Evolutionary conservation across 2,329 filamentous ascomycete species (phyloP), one percentile per base, ranked within the genome.

Genomic region (Ophiosphaerella herpotricha): DNA sequence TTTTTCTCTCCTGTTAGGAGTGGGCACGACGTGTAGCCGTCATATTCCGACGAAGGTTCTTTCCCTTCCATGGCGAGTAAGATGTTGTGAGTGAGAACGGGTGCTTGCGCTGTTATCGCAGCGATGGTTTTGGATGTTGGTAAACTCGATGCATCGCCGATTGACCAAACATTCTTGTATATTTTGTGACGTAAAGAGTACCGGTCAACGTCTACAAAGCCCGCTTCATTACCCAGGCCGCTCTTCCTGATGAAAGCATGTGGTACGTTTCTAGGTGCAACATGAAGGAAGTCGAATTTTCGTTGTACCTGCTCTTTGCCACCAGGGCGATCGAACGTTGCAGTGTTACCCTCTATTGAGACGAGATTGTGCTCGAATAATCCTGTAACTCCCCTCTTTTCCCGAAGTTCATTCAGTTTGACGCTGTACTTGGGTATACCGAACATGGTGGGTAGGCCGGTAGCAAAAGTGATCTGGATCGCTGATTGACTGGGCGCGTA

Each of bases 1-100:
- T 86, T 85, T 50, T 82, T 81, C 54, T 85, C 83, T 57, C 84
- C 69, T 0, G 66, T 75, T 51, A 63, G 58, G 38, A 72, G 58
- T 5, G 73, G 73, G 46, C 73, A 75, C 3, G 72, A 75, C 1
- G 73, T 74, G 49, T 75, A 75, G 1, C 73, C 73, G 41, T 75
- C 70, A 14, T 75, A 75, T 2, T 32, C 40, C 0, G 64, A 56
- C 3, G 57, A 45, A 1, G 55, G 50, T 13, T 63, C 54, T 40
- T 70, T 67, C 40, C 64, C 63, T 14, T 69, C 57, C 26, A 69
- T 54, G 7, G 55, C 46, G 5, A 46, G 57, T 21, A 75, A 46
- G 26, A 75, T n/a, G 57, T 75, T 75, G 11, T 48, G 54, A 1
- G 73, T 69, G 5, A 75, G 48, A 0, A 75, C 61, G 0, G 73